A percentile compares a stretch with the other conserved stretches of the same genome.
Conservation (phyloP, 352 stramenopile species). For the Peronosclerospora sorghi region DNA sequence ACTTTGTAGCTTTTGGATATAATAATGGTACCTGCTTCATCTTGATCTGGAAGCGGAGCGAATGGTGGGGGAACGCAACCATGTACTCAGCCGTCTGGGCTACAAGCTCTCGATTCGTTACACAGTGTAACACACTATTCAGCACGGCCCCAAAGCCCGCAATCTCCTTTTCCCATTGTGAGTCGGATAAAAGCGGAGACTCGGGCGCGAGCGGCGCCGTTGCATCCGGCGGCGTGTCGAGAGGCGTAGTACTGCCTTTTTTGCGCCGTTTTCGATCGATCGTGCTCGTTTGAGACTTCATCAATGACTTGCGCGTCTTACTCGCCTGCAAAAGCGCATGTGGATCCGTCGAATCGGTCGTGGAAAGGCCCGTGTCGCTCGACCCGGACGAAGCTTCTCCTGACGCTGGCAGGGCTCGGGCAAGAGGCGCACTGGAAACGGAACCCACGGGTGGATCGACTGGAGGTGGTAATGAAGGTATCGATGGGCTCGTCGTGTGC, state of each 20-base stretch:
- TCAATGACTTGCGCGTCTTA: conserved; percentile 5
- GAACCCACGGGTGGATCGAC: neutral
- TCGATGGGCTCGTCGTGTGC: no score
- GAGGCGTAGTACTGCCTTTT: conserved; percentile 6
- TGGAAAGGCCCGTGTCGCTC: conserved; percentile 2
- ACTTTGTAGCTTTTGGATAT: conserved; percentile 7
- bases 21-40: conserved; percentile 68
- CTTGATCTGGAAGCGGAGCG: conserved; percentile 77
- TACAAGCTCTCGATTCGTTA: conserved; percentile 66
- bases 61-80: conserved; percentile 54
- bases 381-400: conserved; percentile 2
- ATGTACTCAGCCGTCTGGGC: conserved; percentile 66
- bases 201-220: conserved; percentile 4
- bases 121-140: conserved; percentile 57
- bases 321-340: conserved; percentile 6
- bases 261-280: conserved; percentile 13
- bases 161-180: conserved; percentile 62
- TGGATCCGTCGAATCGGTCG: conserved; percentile 2
- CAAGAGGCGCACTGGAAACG: neutral
- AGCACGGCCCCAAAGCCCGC: conserved; percentile 58
- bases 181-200: conserved; percentile 43
- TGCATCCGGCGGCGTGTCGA: conserved; percentile 1
- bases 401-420: neutral
- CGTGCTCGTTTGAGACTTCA: neutral
- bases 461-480: neutral